Base-by-base conservation (phyloP, 208 protist species). In the Spongospora subterranea region DNA sequence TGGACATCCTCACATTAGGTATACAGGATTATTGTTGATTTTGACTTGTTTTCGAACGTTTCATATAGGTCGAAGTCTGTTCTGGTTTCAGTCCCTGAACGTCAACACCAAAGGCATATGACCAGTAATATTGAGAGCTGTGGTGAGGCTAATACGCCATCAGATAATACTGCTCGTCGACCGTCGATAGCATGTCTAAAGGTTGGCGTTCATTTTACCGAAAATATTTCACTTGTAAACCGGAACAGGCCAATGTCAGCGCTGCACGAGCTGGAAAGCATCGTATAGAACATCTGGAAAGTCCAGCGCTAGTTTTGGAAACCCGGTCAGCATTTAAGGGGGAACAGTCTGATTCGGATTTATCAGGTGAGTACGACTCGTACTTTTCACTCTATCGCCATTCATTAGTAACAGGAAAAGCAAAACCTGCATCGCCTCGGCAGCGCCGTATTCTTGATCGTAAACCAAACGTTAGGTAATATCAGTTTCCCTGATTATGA, bases 271-370 rank as follows among this genome's bases (percentile, higher is more conserved):
- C 71, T n/a, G 71, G 71, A 35, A 35, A 43, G 40, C 71, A 82
- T 82, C 71, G 71, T 35, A 82, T 82, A 20, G 17, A 82, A n/a
- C 71, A 82, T 43, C 6, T 82, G 17, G 71, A 82, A n/a, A 82
- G 71, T 43, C 71, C 71, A 35, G 71, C 71, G 35, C 35, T 82
- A n/a, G 71, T 82, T n/a, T 13, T 82, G 35, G 71, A 82, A n/a
- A 45, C 13, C 24, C 13, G 50, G 50, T 60, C n/a, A n/a, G n/a
- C n/a, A n/a, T n/a, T 60, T 24, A 24, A 60, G 6, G 50, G 24
- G 50, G 50, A 24, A 24, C 50, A 60, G 6, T 6, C 50, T 29
- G 50, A 6, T 60, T 24, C 50, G 6, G 50, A 60, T n/a, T n/a
- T n/a, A n/a, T n/a, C n/a, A n/a, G n/a, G n/a, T 29, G 24, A 60